These are phyloP conservation scores for Fragaria nilgerrensis DNA, from an alignment of 306 rosid genomes.

Conservation along the genomic window DNA sequence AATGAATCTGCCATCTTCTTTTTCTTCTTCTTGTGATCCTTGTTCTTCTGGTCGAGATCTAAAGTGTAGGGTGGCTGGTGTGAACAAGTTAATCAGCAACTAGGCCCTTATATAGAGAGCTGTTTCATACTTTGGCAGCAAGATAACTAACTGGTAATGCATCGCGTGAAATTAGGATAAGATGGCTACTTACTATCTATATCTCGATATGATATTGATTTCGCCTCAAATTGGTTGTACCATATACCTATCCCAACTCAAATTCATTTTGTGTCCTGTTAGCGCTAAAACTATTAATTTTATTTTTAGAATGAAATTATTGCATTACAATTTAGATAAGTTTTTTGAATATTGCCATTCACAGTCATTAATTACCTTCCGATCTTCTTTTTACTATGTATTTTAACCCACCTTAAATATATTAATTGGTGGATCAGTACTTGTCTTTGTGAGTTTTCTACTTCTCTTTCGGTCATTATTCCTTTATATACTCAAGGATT, in stretches of 20 bases:
- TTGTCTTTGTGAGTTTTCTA: not conserved
- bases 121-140: constrained; percentile 3
- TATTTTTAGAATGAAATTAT: too few species aligned
- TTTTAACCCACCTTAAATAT: too few species aligned
- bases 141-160: not conserved
- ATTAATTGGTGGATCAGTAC: not conserved
- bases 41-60: not conserved
- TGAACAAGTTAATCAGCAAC: not conserved
- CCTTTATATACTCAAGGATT: not conserved
- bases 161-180: not conserved
- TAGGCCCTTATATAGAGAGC: constrained; percentile 14
- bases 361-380: not conserved
- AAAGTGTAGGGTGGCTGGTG: not conserved
- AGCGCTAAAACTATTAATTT: too few species aligned
- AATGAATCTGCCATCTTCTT: constrained; percentile 36
- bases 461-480: not conserved
- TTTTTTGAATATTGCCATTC: not conserved
- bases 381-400: not conserved
- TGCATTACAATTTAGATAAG: not conserved
- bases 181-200: not conserved
- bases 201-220: not conserved
- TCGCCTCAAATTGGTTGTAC: not conserved
- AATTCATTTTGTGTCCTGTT: too few species aligned
- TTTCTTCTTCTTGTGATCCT: not conserved
- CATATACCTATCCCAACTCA: not conserved